Base-by-base conservation (phyloP, 2,329 filamentous ascomycete species). In the Scedosporium apiospermum region DNA sequence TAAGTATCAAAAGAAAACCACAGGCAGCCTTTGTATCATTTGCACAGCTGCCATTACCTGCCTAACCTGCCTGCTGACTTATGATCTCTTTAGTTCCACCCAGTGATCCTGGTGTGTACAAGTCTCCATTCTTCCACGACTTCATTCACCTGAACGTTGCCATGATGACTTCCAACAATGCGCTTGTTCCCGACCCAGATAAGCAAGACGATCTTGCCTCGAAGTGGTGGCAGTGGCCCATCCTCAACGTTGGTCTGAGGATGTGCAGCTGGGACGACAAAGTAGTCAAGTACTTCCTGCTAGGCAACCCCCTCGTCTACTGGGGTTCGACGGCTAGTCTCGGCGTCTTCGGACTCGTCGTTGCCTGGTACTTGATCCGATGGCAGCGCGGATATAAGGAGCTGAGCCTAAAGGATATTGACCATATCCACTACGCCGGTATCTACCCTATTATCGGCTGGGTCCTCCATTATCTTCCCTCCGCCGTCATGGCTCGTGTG, bases 101-200 rank as follows among this genome's bases (percentile, higher is more conserved):
- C 65, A 89, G 90, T 69, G 90, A 97, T 75, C 90, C 95, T 62
- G 91, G 89, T 69, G 88, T 90, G 63, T 99, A 97, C 81, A 96
- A 90, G 78, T 98, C 93, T 42, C 95, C 96, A 2, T 99, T 99
- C 82, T 82, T 96, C 71, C 93, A 96, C 73, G 95, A 99, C 76
- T 99, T 99, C 71, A 88, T 99, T 66, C 95, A 99, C 75, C 80
- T 98, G 65, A 99, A 99, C 73, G 95, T 99, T 65, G 95, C 95
- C 66, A 99, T 99, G 95, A 97, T 98, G 93, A 99, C 95, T 3
- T 98, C 95, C 46, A 99, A 99, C 83, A 99, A 99, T 72, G 95
- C 95, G 26, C 86, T 99, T 57, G 91, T 99, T 21, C 95, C 95
- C 3, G 95, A 99, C 71, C 93, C 95, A 4, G 95, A 99, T 75